Evolutionary conservation across 768 basidiomycete species (phyloP), one percentile per base, ranked within the genome.

Genomic region (Pleurotus ostreatus): DNA sequence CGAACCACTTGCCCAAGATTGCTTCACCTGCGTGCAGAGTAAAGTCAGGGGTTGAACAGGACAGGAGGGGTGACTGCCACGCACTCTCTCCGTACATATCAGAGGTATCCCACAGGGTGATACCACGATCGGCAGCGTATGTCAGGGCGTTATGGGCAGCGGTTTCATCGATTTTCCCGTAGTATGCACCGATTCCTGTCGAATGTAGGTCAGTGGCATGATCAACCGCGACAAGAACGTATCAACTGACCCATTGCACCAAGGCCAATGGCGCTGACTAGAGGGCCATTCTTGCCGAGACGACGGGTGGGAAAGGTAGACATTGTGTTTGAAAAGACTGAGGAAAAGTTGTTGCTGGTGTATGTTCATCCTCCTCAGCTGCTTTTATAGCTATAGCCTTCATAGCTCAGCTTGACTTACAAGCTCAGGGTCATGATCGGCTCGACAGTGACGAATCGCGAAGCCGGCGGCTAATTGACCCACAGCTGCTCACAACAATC

Each of bases 231-330:
- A n/a, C 6, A 4, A 40, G 23, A 4, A 11, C 8, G 38, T 22
- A 4, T 13, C 13, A 4, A 53, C 57, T 22, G 41, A 67, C 67
- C 65, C 65, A 64, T 66, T 4, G 65, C 60, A 18, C 68, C 68
- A 45, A 67, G 56, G 12, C 68, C 68, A 11, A 68, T 61, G 3
- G 67, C 64, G 34, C 62, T 62, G 41, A 69, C 68, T n/a, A 18
- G 45, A 3, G 67, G 68, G 5, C 67, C 68, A 56, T 67, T 63
- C 46, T 49, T 59, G 23, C 68, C 67, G 13, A 69, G 64, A 15
- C 53, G 55, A 20, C 63, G 63, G 41, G 63, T 61, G 30, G 60
- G 66, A 39, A 51, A 59, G 8, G 11, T 38, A 53, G 51, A 18
- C 51, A 53, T 53, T 13, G 11, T 34, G 30, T 34, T 30, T 11